Evolutionary conservation across 345 rosid species (phyloP).

Genomic region (Combretum micranthum): DNA sequence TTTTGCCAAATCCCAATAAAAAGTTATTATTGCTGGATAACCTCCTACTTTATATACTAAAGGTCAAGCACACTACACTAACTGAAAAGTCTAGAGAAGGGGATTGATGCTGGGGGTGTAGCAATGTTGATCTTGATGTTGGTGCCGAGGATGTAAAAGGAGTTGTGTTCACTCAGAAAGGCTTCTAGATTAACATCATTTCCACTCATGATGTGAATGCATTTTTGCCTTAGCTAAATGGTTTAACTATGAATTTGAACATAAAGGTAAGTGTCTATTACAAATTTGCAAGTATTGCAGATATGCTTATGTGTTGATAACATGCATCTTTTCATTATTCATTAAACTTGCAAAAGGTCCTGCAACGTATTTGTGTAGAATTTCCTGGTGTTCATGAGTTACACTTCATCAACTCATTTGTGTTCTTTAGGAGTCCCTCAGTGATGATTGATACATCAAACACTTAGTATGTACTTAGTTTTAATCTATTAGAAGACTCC

Average conservation of each 20-base stretch:
- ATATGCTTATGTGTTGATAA: neutral
- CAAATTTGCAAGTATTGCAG: no score
- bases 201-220: slow-evolving; percentile 83
- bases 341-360: slow-evolving; percentile 63
- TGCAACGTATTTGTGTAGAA: slow-evolving; percentile 66
- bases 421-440: slow-evolving; percentile 67
- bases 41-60: slow-evolving; percentile 9
- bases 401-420: slow-evolving; percentile 64
- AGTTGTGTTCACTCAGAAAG: slow-evolving; percentile 68
- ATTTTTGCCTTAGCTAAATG: slow-evolving; percentile 51
- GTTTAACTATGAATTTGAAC: slow-evolving; percentile 47
- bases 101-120: slow-evolving; percentile 87
- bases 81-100: slow-evolving; percentile 43
- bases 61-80: slow-evolving; percentile 57
- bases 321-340: neutral
- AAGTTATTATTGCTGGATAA: no score
- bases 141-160: slow-evolving; percentile 70
- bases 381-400: slow-evolving; percentile 75
- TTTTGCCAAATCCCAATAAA: no score
- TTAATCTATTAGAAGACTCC: slow-evolving; percentile 2
- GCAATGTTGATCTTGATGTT: slow-evolving; percentile 56
- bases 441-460: slow-evolving; percentile 64
- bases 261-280: slow-evolving; percentile 48
- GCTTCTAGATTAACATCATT: slow-evolving; percentile 70
- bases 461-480: slow-evolving; percentile 31